Conservation (phyloP, 1,284 basidiomycete genomes). For the Meripilus lineatus region DNA sequence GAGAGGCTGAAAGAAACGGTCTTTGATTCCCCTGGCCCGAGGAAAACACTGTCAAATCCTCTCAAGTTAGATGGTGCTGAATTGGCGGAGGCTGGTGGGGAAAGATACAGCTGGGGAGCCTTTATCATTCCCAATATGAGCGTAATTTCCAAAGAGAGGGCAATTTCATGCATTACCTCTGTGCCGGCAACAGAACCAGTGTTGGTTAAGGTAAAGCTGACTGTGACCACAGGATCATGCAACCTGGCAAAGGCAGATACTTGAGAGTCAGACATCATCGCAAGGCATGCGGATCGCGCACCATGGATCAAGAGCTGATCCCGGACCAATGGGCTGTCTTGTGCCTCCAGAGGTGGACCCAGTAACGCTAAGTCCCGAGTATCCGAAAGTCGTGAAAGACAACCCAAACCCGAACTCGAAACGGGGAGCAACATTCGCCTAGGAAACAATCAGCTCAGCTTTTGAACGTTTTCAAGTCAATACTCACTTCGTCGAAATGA, state of each 20-base stretch:
- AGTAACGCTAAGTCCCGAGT: slow-evolving; percentile 26
- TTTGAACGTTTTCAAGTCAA: background rate
- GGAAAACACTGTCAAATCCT: slow-evolving; percentile 58
- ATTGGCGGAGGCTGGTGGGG: slow-evolving; percentile 48
- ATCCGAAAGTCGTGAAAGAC: slow-evolving; percentile 54
- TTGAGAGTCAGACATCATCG: background rate
- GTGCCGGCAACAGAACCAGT: slow-evolving; percentile 29
- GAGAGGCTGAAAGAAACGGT: slow-evolving; percentile 53
- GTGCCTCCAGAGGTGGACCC: slow-evolving; percentile 24
- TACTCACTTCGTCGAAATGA: slow-evolving; percentile 62
- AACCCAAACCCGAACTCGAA: slow-evolving; percentile 54
- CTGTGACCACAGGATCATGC: slow-evolving; percentile 26
- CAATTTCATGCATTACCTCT: slow-evolving; percentile 22
- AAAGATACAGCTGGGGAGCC: slow-evolving; percentile 65
- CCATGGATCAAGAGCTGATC: slow-evolving; percentile 28
- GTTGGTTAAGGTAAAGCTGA: slow-evolving; percentile 31
- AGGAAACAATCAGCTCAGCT: background rate
- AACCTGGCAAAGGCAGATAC: slow-evolving; percentile 16
- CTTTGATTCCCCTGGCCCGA: slow-evolving; percentile 42
- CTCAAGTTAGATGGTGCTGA: slow-evolving; percentile 60
- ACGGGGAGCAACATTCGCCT: slow-evolving; percentile 28
- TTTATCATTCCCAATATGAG: slow-evolving; percentile 18
- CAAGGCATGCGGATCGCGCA: slow-evolving; percentile 9
- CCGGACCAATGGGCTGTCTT: slow-evolving; percentile 21
- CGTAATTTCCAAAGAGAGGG: background rate